Evolutionary conservation across 1,284 basidiomycete genomes (phyloP).

Genomic region (Boletellus deceptivus): DNA sequence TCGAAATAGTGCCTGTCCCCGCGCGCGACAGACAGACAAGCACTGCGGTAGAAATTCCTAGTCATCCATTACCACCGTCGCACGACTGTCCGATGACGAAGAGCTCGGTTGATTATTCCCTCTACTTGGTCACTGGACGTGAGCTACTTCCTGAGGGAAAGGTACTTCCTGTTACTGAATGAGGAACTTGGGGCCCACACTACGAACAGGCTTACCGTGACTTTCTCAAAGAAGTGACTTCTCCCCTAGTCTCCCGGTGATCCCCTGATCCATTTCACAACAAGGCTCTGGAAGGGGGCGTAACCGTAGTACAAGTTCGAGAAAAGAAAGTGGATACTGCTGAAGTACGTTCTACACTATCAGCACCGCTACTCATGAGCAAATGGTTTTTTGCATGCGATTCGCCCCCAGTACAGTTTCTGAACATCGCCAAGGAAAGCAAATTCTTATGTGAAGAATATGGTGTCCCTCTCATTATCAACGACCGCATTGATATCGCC

Average conservation of each 20-base stretch:
- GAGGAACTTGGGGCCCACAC: neutral
- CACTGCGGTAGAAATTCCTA: too few species aligned
- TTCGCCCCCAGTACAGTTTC: conserved; percentile 54
- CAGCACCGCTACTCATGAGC: neutral
- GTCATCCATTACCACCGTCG: too few species aligned
- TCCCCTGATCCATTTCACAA: conserved; percentile 2
- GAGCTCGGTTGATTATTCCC: conserved; percentile 60
- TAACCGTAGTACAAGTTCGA: conserved; percentile 86
- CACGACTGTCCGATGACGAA: neutral
- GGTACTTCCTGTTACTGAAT: conserved; percentile 38
- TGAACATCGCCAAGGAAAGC: conserved; percentile 70
- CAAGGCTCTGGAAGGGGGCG: conserved; percentile 80
- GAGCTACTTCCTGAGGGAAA: conserved; percentile 79
- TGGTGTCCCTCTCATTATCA: conserved; percentile 85
- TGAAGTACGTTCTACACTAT: conserved; percentile 51
- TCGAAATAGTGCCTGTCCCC: too few species aligned
- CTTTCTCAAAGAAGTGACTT: conserved; percentile 70
- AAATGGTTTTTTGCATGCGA: neutral
- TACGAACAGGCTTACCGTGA: conserved; percentile 65
- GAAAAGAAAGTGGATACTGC: conserved; percentile 82
- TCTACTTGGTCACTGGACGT: conserved; percentile 87
- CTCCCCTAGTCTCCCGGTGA: neutral
- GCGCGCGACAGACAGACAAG: too few species aligned
- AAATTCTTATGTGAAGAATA: conserved; percentile 80
- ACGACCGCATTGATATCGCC: conserved; percentile 88